Base-by-base conservation (phyloP, 768 basidiomycete species). In the Boletus subcaerulescens region DNA sequence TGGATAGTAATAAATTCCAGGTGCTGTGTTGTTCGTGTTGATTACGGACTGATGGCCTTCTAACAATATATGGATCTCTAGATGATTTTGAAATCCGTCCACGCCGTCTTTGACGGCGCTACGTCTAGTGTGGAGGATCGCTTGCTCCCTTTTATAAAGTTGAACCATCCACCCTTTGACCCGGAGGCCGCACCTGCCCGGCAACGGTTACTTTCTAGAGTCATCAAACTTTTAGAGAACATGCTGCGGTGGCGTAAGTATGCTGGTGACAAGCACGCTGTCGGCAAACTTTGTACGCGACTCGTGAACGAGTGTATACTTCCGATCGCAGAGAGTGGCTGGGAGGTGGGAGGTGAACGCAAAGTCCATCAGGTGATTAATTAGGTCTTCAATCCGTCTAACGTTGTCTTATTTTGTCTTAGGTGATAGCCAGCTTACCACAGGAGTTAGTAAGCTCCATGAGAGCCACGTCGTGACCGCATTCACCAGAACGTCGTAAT, bases 271-370 rank as follows among this genome's bases (percentile, higher is more conserved):
- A 74, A 73, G 45, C 84, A 77, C 60, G 81, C 81, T 8, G 63
- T 84, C n/a, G 81, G 78, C 9, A 69, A 75, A 45, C 72, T 90
- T 43, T 77, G 82, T 20, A 76, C 71, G 14, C 77, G 76, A 58
- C 69, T 93, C 15, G 76, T 90, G 10, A 79, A 80, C 20, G 74
- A 78, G 18, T 79, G 79, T 57, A 77, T 94, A 41, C 63, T 87
- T 47, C 82, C 80, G 6, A 76, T 90, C 31, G 86, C 92, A 6
- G 79, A 83, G 56, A 80, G 77, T 52, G 89, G 88, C 10, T 97
- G 93, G 94, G 91, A 92, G 41, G 87, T 91, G 36, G 93, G 94
- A 12, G 92, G 92, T 3, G 80, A 86, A 68, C 82, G 82, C 38
- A 71, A 81, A 55, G 74, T 81, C 53, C 74, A 71, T 29, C 82